Conservation (phyloP, 163 green algal species). For the Chloromonas sp. region DNA sequence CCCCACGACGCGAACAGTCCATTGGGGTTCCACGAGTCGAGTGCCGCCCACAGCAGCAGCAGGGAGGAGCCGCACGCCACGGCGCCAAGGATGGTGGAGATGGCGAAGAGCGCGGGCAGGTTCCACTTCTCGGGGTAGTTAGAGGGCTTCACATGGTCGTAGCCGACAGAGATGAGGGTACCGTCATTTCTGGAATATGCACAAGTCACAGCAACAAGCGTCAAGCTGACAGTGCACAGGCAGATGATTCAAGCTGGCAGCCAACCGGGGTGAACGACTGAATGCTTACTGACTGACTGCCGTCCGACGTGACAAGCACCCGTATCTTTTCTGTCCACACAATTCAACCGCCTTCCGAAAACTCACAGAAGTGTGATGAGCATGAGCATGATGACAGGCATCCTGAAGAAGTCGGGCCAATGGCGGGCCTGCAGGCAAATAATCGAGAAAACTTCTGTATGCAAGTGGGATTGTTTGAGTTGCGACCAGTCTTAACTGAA, state of each 20-base stretch:
- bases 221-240: too few relatives aligned
- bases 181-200: conserved; percentile 50
- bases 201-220: too few relatives aligned
- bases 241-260: too few relatives aligned
- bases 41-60: conserved; percentile 63
- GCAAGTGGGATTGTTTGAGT: too few relatives aligned
- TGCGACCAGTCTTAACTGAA: too few relatives aligned
- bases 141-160: conserved; percentile 70
- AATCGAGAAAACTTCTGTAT: too few relatives aligned
- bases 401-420: conserved; percentile 70
- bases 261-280: too few relatives aligned
- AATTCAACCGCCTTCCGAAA: too few relatives aligned
- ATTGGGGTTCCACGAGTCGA: conserved; percentile 49
- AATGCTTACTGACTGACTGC: too few relatives aligned
- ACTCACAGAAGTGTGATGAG: conserved; percentile 67
- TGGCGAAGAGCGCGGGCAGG: conserved; percentile 47
- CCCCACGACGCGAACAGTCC: conserved; percentile 46
- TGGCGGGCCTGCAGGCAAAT: not conserved
- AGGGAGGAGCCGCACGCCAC: conserved; percentile 72
- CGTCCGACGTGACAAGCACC: too few relatives aligned
- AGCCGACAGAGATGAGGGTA: conserved; percentile 83
- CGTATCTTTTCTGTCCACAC: too few relatives aligned
- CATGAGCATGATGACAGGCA: conserved; percentile 84
- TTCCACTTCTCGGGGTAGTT: conserved; percentile 82
- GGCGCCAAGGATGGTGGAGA: conserved; percentile 59